Evolutionary conservation across 306 rosid genomes (phyloP), one percentile per base, ranked within the genome.

Genomic region (Vicia faba): DNA sequence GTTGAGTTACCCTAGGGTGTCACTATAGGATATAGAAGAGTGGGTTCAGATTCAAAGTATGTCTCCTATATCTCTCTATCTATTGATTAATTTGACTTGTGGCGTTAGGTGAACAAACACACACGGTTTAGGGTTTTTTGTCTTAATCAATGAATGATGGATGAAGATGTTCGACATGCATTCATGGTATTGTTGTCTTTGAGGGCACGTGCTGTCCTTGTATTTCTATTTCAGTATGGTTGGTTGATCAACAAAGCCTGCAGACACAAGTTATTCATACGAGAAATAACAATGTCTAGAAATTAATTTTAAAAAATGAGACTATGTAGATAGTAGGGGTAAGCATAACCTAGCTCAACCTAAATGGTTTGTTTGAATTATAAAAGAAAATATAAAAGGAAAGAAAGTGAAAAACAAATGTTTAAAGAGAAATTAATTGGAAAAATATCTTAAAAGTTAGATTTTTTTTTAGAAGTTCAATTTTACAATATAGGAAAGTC

Each of bases 151-250:
- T 51, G 3, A 8, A 50, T 19, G 9, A 23, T 23, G 15, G 36
- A 54, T 54, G 60, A 25, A 54, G 36, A 54, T 54, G 60, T 54
- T 54, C 36, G 60, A 54, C 60, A 53, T 53, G 60, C 60, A 53
- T 53, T 53, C 60, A 53, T 53, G 60, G 29, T 50, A 50, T 10
- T 50, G 29, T 19, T 50, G 19, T 25, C 14, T 23, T 12, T 11
- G 60, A 10, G n/a, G 57, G 60, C 33, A 13, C 35, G 60, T 53
- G 35, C 15, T 53, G 35, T 53, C 57, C 7, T 50, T 50, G 26
- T 5, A 50, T 50, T 50, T 50, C 56, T 19, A 19, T 19, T 50
- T 53, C 60, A 53, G 29, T 20, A n/a, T 51, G 31, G 58, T 51
- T 51, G n/a, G 58, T 51, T 51, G 23, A 14, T 53, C 15, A 19